phyloP scores from a whole-genome alignment of 495 filamentous ascomycete species.

The Cercophora newfieldiana region DNA sequence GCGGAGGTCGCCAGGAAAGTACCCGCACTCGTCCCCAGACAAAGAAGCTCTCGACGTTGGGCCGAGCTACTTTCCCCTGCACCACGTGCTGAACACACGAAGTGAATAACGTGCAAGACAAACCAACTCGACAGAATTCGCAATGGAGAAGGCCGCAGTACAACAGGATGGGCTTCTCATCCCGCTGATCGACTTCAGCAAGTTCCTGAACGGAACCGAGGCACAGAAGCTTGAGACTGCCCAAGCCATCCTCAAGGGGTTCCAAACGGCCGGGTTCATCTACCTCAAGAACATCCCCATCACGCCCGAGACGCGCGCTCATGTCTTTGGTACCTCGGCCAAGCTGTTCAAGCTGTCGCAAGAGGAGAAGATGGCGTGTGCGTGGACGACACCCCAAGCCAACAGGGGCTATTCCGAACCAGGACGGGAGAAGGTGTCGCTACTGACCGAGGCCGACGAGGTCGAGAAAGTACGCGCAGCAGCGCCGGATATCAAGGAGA shows the following conservation, averaged over 20 bases:
- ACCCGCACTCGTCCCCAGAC: background rate
- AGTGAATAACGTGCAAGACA: background rate
- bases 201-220: conserved; percentile 66
- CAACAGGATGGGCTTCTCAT: conserved; percentile 67
- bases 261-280: conserved; percentile 85
- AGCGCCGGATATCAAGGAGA: conserved; percentile 79
- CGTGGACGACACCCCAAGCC: conserved; percentile 69
- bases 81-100: background rate
- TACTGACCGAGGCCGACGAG: conserved; percentile 55
- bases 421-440: conserved; percentile 76
- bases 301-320: conserved; percentile 54
- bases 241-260: conserved; percentile 70
- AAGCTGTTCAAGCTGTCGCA: conserved; percentile 74
- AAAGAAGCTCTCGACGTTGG: background rate
- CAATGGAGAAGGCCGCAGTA: conserved; percentile 58
- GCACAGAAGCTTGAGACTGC: conserved; percentile 66
- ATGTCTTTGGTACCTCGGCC: conserved; percentile 70
- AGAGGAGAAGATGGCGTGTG: conserved; percentile 66
- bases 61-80: background rate
- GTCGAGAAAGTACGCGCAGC: conserved; percentile 59
- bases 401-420: conserved; percentile 78
- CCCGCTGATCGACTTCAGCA: conserved; percentile 84
- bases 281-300: conserved; percentile 84
- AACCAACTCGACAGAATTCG: background rate
- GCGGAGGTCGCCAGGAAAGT: background rate